Evolutionary conservation across 179 eudicot species (phyloP), one percentile per base, ranked within the genome.

Genomic region (Corrigiola litoralis): DNA sequence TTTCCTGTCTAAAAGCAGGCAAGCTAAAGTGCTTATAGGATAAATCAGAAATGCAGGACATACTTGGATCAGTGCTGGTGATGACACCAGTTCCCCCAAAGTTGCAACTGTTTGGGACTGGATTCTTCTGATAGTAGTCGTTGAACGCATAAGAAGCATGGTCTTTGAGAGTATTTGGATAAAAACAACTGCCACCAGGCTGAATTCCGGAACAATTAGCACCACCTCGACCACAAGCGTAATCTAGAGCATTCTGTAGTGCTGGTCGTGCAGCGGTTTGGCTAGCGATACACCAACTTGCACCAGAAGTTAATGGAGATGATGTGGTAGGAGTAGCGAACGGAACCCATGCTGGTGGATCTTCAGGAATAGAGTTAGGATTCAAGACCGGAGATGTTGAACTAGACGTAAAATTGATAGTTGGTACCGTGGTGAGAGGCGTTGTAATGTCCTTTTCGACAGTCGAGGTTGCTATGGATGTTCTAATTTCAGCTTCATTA

Each of bases 101-200:
- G 58, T 83, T 87, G 68, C 98, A 92, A 77, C 98, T 89, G 60
- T 68, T 85, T 8, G 98, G 98, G 47, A 92, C 33, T 4, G 98
- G 98, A 42, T 85, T 87, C 76, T 81, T 83, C 82, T 89, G 98
- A 58, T 85, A 92, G 49, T 89, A 92, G 61, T 67, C 73, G 48
- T 92, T 92, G 77, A 92, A 92, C 17, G 98, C 95, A 45, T 74
- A 92, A 17, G 98, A 92, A 47, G 98, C 95, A 31, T 92, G 96
- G 40, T 72, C 70, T 4, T 58, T 68, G 4, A 85, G 52, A 3
- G 88, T 79, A 54, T 71, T 70, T 0, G 98, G 98, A 51, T 66
- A 57, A 66, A 79, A 92, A 52, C 98, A 92, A 12, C 65, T 47
- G 1, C 83, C 88, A 14, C 82, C 79, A 5, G 80, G 72, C 78